phyloP scores from a whole-genome alignment of 768 basidiomycete genomes.

The Strobilomyces echinocephalus region DNA sequence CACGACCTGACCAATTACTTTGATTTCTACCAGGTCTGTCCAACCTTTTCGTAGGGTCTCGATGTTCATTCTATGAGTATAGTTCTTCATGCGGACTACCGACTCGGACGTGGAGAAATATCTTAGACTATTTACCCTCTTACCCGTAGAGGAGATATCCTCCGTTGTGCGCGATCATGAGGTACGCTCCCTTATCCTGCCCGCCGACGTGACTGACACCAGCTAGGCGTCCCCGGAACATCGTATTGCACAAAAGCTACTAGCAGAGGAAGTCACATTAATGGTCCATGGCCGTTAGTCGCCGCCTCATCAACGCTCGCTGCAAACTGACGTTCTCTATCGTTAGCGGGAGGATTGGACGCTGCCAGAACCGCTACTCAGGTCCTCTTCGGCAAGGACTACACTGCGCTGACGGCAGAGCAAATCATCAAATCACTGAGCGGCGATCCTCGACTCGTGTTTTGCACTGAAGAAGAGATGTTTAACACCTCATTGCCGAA shows the following conservation, averaged over 20 bases:
- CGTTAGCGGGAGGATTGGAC: slow-evolving; percentile 36
- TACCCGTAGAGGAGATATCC: slow-evolving; percentile 55
- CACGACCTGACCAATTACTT: slow-evolving; percentile 72
- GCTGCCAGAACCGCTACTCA: slow-evolving; percentile 42
- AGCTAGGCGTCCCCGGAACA: slow-evolving; percentile 30
- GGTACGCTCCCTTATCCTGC: slow-evolving; percentile 32
- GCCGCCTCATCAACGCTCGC: background rate
- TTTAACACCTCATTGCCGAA: slow-evolving; percentile 52
- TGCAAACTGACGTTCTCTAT: slow-evolving; percentile 1
- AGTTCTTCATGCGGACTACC: slow-evolving; percentile 87
- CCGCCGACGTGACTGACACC: background rate
- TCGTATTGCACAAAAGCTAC: slow-evolving; percentile 45
- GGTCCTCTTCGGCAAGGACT: slow-evolving; percentile 40
- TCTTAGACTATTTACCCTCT: slow-evolving; percentile 77
- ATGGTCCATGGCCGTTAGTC: slow-evolving; percentile 54
- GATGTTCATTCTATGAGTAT: background rate
- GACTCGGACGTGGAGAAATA: slow-evolving; percentile 80
- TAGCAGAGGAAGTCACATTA: slow-evolving; percentile 57
- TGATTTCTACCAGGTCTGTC: slow-evolving; percentile 89
- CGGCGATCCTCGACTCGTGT: slow-evolving; percentile 61
- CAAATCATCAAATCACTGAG: slow-evolving; percentile 59
- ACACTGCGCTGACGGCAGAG: slow-evolving; percentile 43
- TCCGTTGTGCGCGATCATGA: slow-evolving; percentile 53
- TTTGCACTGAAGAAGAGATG: slow-evolving; percentile 48
- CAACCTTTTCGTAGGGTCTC: background rate